Evolutionary conservation across 768 basidiomycete genomes (phyloP).

Genomic region (Lactarius indigo): DNA sequence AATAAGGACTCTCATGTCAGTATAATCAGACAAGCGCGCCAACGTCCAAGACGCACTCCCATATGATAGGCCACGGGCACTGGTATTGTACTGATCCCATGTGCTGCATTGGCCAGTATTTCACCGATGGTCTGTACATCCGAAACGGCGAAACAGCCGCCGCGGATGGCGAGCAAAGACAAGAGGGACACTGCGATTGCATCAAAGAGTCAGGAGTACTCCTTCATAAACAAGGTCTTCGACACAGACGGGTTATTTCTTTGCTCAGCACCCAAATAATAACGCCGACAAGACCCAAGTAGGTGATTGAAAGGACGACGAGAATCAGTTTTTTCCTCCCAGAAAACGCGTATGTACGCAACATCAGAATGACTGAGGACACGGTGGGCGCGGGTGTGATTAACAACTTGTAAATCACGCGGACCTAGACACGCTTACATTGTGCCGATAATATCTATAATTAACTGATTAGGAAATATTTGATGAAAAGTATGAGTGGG

Average conservation of each 20-base stretch:
- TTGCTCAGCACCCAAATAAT: slow-evolving; percentile 14
- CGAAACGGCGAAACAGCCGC: slow-evolving; percentile 16
- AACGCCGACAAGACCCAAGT: slow-evolving; percentile 4
- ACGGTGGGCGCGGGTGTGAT: too few species aligned
- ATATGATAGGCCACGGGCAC: slow-evolving; percentile 5
- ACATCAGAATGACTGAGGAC: slow-evolving; percentile 20
- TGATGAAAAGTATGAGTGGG: too few species aligned
- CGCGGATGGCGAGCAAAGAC: neutral
- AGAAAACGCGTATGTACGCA: slow-evolving; percentile 23
- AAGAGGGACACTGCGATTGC: slow-evolving; percentile 3
- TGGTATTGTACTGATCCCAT: neutral
- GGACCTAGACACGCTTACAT: slow-evolving; percentile 1
- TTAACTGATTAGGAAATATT: too few species aligned
- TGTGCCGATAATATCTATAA: slow-evolving; percentile 17
- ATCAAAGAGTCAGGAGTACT: neutral
- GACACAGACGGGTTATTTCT: slow-evolving; percentile 9
- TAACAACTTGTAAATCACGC: neutral
- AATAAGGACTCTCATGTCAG: neutral
- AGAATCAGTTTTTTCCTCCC: slow-evolving; percentile 12
- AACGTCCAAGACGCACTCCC: slow-evolving; percentile 14
- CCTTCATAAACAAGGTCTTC: neutral
- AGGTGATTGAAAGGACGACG: neutral
- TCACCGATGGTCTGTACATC: neutral
- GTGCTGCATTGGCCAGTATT: neutral
- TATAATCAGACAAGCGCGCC: neutral